Evolutionary conservation across 75 land plant genomes (phyloP), one percentile per base, ranked within the genome.

Genomic region (Selaginella moellendorffii): DNA sequence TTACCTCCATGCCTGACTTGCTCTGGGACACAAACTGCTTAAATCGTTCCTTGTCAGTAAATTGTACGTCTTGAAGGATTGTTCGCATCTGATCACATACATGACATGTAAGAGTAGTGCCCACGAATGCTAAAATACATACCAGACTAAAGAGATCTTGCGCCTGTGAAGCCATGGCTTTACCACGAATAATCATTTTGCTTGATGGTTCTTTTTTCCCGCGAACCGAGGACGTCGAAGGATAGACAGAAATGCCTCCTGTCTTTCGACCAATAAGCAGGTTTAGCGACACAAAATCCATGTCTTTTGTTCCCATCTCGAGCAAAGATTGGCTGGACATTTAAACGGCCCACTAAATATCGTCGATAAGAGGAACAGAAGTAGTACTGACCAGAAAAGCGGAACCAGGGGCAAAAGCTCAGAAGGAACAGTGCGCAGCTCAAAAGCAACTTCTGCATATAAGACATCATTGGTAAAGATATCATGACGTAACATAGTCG

Each of bases 231-330:
- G 99, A 90, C 25, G 84, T 90, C 36, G 84, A 81, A 29, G 99
- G 99, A 73, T 82, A 95, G 31, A 95, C 84, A 59, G 96, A 88
- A n/a, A 95, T 95, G 24, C 99, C 99, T 69, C 99, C 99, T 21
- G 97, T 90, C 64, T 95, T 95, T 68, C 99, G 81, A 63, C 99
- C 99, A 67, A 95, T 90, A 24, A 95, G 72, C 79, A 89, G 99
- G 68, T 85, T 95, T 31, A 95, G 77, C 69, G 90, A 84, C 64
- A 95, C 85, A 75, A 95, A 95, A 64, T 82, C 88, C 84, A 90
- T 72, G 61, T 95, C 91, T 67, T 84, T 81, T 30, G 99, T 95
- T n/a, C 99, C 99, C 99, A 95, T 95, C 80, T 95, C 99, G 78
- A 90, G 60, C 70, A 95, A 70, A 21, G 99, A 95, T 59, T 95